Evolutionary conservation across 352 stramenopile species (phyloP).

Genomic region (Globisporangium paroecandrum): DNA sequence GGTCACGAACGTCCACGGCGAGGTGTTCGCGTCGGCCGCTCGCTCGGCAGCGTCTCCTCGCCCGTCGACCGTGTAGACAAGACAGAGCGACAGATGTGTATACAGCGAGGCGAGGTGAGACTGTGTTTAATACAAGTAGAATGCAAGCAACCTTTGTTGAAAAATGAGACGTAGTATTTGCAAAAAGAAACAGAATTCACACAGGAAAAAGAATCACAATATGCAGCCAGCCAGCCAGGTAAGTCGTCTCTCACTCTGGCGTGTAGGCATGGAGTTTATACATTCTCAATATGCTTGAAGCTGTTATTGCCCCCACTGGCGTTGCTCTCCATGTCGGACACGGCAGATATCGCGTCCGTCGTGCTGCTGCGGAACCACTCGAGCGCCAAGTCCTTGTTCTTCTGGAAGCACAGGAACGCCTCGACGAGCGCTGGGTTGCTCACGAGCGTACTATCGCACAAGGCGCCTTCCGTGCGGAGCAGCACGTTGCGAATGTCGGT

Average conservation of each 20-base stretch:
- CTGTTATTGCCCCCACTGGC: slow-evolving; percentile 15
- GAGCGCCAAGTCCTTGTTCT: slow-evolving; percentile 71
- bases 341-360: slow-evolving; percentile 19
- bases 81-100: background rate
- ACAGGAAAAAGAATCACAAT: background rate
- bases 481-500: slow-evolving; percentile 53
- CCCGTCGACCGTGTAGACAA: slow-evolving; percentile 1
- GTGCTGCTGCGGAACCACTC: slow-evolving; percentile 69
- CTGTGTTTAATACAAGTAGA: background rate
- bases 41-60: slow-evolving; percentile 20
- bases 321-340: slow-evolving; percentile 30
- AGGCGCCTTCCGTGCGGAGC: slow-evolving; percentile 46
- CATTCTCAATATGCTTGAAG: slow-evolving; percentile 79
- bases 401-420: slow-evolving; percentile 77
- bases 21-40: slow-evolving; percentile 53
- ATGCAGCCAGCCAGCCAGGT: background rate
- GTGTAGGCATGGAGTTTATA: slow-evolving; percentile 18
- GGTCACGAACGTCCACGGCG: slow-evolving; percentile 61
- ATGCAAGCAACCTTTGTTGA: background rate
- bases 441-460: slow-evolving; percentile 38
- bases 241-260: background rate
- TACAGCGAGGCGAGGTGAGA: background rate
- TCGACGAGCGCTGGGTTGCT: slow-evolving; percentile 57
- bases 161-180: slow-evolving; percentile 8
- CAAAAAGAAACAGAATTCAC: slow-evolving; percentile 5